Conservation (phyloP, 2,329 filamentous ascomycete species). For the Didymella pomorum region DNA sequence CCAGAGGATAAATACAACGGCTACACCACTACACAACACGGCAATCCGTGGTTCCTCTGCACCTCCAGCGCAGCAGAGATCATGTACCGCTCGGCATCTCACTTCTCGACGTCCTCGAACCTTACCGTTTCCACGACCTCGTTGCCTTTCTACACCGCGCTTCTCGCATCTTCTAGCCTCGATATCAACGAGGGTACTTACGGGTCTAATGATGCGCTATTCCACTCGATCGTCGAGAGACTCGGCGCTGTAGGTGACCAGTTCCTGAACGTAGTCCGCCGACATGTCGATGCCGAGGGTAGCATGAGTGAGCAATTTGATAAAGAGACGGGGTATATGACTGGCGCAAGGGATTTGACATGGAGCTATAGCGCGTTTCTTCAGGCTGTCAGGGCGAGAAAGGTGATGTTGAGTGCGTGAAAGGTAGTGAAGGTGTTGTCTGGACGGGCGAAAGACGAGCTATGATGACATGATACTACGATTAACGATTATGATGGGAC, state of each 20-base stretch:
- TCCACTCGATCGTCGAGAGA: constrained; percentile 41
- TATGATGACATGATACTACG: constrained; percentile 18
- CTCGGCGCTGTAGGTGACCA: constrained; percentile 50
- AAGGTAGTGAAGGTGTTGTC: neutral
- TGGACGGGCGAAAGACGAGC: neutral
- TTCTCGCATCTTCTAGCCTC: constrained; percentile 41
- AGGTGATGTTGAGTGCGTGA: constrained; percentile 6
- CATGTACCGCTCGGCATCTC: constrained; percentile 49
- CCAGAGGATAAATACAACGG: constrained; percentile 55
- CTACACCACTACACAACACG: constrained; percentile 42
- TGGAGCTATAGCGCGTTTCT: constrained; percentile 58
- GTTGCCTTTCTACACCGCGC: constrained; percentile 49
- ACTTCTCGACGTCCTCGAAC: constrained; percentile 36
- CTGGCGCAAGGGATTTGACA: constrained; percentile 54
- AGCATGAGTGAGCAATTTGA: constrained; percentile 57
- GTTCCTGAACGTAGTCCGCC: constrained; percentile 53
- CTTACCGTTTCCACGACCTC: constrained; percentile 44
- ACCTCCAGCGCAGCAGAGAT: constrained; percentile 53
- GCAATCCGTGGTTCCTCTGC: constrained; percentile 56
- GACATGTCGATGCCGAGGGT: constrained; percentile 50
- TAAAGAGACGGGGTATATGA: constrained; percentile 50
- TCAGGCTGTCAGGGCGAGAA: constrained; percentile 50
- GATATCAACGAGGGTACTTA: constrained; percentile 37
- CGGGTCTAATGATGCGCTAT: constrained; percentile 36
- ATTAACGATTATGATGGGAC: neutral